Percentiles rank a stretch among this genome's conserved stretches.
Conservation (phyloP, 768 basidiomycete genomes). For the Phaeotremella skinneri region DNA sequence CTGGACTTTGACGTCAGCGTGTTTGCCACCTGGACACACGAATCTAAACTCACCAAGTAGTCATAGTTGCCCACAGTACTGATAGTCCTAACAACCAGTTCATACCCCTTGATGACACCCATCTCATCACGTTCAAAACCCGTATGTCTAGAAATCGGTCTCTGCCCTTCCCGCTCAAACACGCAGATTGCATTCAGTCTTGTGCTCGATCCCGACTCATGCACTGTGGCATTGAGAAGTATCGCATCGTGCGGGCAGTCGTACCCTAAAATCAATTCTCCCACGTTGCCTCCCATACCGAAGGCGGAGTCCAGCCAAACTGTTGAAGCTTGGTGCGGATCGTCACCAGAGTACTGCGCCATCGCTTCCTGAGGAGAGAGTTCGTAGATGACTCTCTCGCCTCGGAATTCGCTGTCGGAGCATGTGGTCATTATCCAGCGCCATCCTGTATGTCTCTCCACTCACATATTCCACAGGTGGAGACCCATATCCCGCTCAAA, state of each 20-base stretch:
- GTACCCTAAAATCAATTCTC: slow-evolving; percentile 64
- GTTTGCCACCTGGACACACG: background rate
- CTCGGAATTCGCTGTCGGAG: slow-evolving; percentile 62
- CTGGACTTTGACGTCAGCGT: slow-evolving; percentile 38
- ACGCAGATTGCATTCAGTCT: slow-evolving; percentile 63
- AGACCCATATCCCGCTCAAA: slow-evolving; percentile 66
- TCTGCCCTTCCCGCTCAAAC: slow-evolving; percentile 63
- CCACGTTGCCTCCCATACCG: slow-evolving; percentile 63
- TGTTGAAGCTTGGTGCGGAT: slow-evolving; percentile 63
- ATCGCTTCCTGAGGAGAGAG: slow-evolving; percentile 63
- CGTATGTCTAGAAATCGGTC: slow-evolving; percentile 62
- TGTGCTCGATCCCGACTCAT: slow-evolving; percentile 56
- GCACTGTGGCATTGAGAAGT: slow-evolving; percentile 62
- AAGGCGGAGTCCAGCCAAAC: slow-evolving; percentile 66
- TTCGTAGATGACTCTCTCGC: slow-evolving; percentile 65
- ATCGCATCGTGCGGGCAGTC: slow-evolving; percentile 66
- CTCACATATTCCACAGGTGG: slow-evolving; percentile 31
- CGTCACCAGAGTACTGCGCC: slow-evolving; percentile 56
- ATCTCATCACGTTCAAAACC: slow-evolving; percentile 61
- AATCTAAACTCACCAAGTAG: slow-evolving; percentile 10
- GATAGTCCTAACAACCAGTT: slow-evolving; percentile 60
- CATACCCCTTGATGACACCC: slow-evolving; percentile 57
- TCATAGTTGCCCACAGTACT: slow-evolving; percentile 66
- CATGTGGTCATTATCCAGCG: slow-evolving; percentile 55
- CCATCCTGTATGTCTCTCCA: slow-evolving; percentile 12